phyloP scores from a whole-genome alignment of 2,329 filamentous ascomycete genomes.

The Fusarium sp. region DNA sequence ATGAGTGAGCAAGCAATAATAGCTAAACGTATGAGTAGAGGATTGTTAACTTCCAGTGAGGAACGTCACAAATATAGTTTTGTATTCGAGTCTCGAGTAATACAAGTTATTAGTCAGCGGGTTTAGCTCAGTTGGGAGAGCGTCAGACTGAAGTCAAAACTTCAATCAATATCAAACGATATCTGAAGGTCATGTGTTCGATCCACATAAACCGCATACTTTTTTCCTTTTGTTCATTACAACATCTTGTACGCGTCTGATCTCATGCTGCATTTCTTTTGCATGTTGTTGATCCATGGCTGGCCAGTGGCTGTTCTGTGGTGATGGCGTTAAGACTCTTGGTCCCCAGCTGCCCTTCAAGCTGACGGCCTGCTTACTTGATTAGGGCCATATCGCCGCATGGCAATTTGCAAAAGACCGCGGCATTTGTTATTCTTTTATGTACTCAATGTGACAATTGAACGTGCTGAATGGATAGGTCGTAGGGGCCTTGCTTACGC shows the following conservation, averaged over 20 bases:
- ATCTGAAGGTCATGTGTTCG: conserved; percentile 32
- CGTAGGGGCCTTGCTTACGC: background rate
- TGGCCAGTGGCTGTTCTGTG: no score
- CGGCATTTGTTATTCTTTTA: background rate
- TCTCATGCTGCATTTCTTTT: background rate
- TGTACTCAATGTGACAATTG: background rate
- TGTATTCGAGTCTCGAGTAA: rapidly evolving
- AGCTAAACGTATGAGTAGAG: background rate
- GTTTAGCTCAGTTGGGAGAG: conserved; percentile 34
- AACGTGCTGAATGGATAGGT: background rate
- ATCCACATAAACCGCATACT: conserved; percentile 22
- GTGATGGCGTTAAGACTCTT: background rate
- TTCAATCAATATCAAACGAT: conserved; percentile 15
- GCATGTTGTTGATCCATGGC: background rate
- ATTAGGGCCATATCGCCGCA: background rate
- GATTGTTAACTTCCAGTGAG: background rate
- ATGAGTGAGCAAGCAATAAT: background rate
- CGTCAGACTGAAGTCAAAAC: conserved; percentile 28
- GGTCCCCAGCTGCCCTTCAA: background rate
- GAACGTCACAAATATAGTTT: rapidly evolving
- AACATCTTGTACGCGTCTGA: background rate
- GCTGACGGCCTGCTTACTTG: background rate
- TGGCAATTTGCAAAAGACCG: background rate
- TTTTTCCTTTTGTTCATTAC: background rate
- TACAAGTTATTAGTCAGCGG: conserved; percentile 10